Evolutionary conservation across 1,139 yeast species (phyloP).

Genomic region (Blastobotrys apis): DNA sequence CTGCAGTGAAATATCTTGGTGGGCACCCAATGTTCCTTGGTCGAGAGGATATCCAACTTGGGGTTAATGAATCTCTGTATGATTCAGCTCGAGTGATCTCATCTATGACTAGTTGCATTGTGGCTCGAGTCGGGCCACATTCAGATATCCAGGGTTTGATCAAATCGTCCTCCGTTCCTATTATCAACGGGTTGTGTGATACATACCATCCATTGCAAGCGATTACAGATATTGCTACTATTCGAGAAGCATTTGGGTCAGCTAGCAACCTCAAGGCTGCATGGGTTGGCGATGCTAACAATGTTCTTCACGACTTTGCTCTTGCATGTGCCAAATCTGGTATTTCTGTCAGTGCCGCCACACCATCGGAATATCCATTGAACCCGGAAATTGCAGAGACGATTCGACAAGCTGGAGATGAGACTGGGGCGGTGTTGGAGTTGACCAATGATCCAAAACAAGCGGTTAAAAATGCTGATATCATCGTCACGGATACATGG

Average conservation of each 20-base stretch:
- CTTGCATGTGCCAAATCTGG: constrained; percentile 85
- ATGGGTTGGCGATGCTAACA: constrained; percentile 97
- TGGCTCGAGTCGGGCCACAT: constrained; percentile 91
- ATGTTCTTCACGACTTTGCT: constrained; percentile 91
- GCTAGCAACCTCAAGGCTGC: constrained; percentile 69
- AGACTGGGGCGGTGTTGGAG: constrained; percentile 51
- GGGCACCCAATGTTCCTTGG: constrained; percentile 97
- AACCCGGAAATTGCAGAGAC: constrained; percentile 51
- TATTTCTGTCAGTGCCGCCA: constrained; percentile 75
- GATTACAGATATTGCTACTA: constrained; percentile 82
- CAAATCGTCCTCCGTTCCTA: constrained; percentile 68
- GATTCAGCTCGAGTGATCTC: constrained; percentile 87
- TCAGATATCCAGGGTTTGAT: constrained; percentile 75
- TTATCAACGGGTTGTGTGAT: constrained; percentile 90
- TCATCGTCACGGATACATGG: constrained; percentile 96
- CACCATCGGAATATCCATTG: constrained; percentile 70
- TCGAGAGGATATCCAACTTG: constrained; percentile 91
- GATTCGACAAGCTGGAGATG: constrained; percentile 51
- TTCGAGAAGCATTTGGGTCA: constrained; percentile 65
- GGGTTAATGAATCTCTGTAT: constrained; percentile 82
- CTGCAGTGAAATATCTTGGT: constrained; percentile 89
- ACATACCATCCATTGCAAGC: constrained; percentile 94
- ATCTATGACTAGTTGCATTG: constrained; percentile 91
- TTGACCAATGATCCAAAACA: constrained; percentile 66
- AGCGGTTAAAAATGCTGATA: constrained; percentile 71